A percentile compares a stretch with the other conserved stretches of the same genome.
These are phyloP conservation scores for Boletus vermiculosoides DNA, from an alignment of 768 basidiomycete genomes.

Conservation along the genomic window DNA sequence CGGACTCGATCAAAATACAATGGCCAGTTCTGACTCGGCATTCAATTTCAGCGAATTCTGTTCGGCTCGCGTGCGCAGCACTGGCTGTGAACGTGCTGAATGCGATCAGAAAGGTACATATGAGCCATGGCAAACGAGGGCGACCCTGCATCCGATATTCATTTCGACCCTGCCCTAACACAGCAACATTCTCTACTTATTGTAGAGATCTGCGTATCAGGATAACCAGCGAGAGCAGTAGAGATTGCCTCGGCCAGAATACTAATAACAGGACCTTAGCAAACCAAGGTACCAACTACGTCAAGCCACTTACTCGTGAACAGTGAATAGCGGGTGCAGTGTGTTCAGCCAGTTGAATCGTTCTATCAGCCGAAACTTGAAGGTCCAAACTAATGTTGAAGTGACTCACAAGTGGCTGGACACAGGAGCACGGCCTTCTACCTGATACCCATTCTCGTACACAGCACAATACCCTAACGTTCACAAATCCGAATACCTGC, in stretches of 20 bases:
- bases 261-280: conserved; percentile 28
- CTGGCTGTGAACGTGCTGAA: too few species aligned
- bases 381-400: not conserved
- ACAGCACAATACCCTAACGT: conserved; percentile 57
- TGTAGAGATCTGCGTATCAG: conserved; percentile 3
- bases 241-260: conserved; percentile 52
- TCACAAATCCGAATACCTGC: conserved; percentile 53
- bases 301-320: conserved; percentile 50
- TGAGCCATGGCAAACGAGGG: not conserved
- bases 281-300: not conserved
- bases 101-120: too few species aligned
- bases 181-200: conserved; percentile 2
- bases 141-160: not conserved
- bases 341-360: conserved; percentile 60
- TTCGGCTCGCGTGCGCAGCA: too few species aligned
- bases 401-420: conserved; percentile 59
- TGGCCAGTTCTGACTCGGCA: too few species aligned
- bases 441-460: conserved; percentile 61
- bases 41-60: too few species aligned
- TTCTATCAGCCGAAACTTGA: not conserved
- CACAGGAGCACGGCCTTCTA: conserved; percentile 58
- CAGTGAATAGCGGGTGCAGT: conserved; percentile 60
- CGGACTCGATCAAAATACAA: too few species aligned
- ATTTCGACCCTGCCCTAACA: not conserved
- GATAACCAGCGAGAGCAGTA: conserved; percentile 40